phyloP scores from a whole-genome alignment of 139 green algal genomes.

The Yamagishiella unicocca region DNA sequence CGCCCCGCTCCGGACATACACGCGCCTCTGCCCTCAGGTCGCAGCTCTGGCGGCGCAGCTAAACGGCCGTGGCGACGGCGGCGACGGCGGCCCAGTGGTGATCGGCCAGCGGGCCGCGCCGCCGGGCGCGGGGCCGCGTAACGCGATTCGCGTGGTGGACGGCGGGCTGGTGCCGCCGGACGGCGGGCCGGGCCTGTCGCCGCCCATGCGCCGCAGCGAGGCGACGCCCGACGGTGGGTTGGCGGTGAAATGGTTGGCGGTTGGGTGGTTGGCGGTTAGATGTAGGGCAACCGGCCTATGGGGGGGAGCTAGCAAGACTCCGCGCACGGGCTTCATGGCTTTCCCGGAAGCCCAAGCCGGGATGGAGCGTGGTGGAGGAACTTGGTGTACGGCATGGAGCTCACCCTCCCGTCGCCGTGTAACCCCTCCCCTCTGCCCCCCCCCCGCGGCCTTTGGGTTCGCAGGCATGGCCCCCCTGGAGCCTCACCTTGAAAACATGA shows the following conservation, averaged over 20 bases:
- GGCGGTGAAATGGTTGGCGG: too few relatives aligned
- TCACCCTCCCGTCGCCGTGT: too few relatives aligned
- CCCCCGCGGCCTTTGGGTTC: too few relatives aligned
- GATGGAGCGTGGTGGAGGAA: too few relatives aligned
- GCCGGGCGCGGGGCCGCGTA: background rate
- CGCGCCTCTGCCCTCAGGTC: background rate
- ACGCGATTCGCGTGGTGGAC: conserved; percentile 30
- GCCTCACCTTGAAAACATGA: conserved; percentile 3
- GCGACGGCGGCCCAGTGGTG: conserved; percentile 6
- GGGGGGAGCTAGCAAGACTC: too few relatives aligned
- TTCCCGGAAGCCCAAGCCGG: too few relatives aligned
- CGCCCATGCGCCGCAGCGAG: background rate
- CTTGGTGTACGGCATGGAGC: too few relatives aligned
- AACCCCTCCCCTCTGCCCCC: too few relatives aligned
- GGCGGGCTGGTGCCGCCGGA: conserved; percentile 16
- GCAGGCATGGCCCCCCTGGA: conserved; percentile 14
- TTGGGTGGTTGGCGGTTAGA: too few relatives aligned
- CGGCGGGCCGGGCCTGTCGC: background rate
- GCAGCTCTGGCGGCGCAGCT: conserved; percentile 20
- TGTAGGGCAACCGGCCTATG: too few relatives aligned
- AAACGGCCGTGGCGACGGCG: background rate
- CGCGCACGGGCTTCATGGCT: too few relatives aligned
- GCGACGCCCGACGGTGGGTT: background rate
- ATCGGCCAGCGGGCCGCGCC: background rate
- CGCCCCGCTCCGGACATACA: too few relatives aligned